phyloP scores from a whole-genome alignment of 768 basidiomycete genomes.

The Xerocomus potaroensis region DNA sequence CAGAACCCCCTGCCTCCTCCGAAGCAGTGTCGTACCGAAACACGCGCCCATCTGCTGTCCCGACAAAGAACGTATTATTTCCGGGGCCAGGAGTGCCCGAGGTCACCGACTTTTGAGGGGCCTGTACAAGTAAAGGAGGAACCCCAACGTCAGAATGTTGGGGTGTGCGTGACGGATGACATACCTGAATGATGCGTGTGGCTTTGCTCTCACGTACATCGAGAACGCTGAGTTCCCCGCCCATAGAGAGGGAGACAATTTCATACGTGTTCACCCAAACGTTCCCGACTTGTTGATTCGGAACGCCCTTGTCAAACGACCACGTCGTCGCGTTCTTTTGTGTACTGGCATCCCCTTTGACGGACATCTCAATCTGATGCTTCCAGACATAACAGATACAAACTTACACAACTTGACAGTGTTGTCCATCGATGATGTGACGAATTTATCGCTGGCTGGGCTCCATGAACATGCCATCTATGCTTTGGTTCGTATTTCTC shows the following conservation, averaged over 20 bases:
- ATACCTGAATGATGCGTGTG: constrained; percentile 56
- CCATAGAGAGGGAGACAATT: constrained; percentile 80
- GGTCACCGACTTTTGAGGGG: constrained; percentile 78
- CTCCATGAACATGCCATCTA: constrained; percentile 82
- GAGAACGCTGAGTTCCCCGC: constrained; percentile 77
- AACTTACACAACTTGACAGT: constrained; percentile 77
- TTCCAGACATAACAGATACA: background rate
- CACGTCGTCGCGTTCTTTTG: constrained; percentile 64
- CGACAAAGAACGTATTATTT: constrained; percentile 67
- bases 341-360: constrained; percentile 74
- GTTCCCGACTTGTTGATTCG: constrained; percentile 83
- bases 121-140: constrained; percentile 38
- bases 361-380: background rate
- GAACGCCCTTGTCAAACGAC: constrained; percentile 68
- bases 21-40: constrained; percentile 51
- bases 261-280: constrained; percentile 71
- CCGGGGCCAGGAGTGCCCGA: constrained; percentile 41
- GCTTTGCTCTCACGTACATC: constrained; percentile 64
- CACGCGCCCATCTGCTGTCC: constrained; percentile 75
- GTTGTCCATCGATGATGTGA: constrained; percentile 84
- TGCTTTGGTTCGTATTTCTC: background rate
- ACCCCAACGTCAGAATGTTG: background rate
- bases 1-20: constrained; percentile 10
- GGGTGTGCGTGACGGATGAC: constrained; percentile 13
- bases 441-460: constrained; percentile 63